Base-by-base conservation (phyloP, 345 rosid genomes). In the Lumnitzera racemosa region DNA sequence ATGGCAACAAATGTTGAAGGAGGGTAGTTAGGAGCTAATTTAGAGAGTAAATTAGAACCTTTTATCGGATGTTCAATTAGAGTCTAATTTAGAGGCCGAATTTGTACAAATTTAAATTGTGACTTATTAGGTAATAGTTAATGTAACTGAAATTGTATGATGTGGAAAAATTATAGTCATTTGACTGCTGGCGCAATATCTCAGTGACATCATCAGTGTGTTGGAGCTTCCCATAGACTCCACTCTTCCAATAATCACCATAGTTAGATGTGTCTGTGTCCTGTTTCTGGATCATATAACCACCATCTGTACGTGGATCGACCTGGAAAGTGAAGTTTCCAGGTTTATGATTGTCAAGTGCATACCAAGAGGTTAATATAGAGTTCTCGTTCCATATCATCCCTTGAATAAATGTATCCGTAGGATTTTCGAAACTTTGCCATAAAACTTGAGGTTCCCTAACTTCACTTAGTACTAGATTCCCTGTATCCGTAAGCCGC, bases 161-260 rank as follows among this genome's bases (percentile, higher is more conserved):
- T 20, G 20, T 20, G 20, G 20, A 20, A 20, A 20, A 20, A 20
- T 20, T 20, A 20, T 20, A 20, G 20, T 20, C 20, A 20, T 20
- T 20, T 20, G 20, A 20, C 20, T 20, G 20, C 20, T 20, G 20
- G 20, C 20, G 20, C 20, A 20, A 20, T 20, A 20, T 20, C 20
- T 20, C 1, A 20, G 1, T 0, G 20, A 20, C 20, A 20, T 20
- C 20, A 53, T 69, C 76, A 0, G 77, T 55, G 5, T 74, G 66
- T 0, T 66, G 61, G 55, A 53, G 27, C 14, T 67, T 62, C 48
- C 85, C 77, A 0, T 77, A 70, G 16, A 71, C 70, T 23, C 80
- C 83, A 8, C 78, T 75, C 61, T 56, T 71, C 90, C 90, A 82
- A 61, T 76, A 76, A 56, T n/a, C n/a, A n/a, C n/a, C n/a, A n/a